Evolutionary conservation across 768 basidiomycete genomes (phyloP).

Genomic region (Tulasnella sp.): DNA sequence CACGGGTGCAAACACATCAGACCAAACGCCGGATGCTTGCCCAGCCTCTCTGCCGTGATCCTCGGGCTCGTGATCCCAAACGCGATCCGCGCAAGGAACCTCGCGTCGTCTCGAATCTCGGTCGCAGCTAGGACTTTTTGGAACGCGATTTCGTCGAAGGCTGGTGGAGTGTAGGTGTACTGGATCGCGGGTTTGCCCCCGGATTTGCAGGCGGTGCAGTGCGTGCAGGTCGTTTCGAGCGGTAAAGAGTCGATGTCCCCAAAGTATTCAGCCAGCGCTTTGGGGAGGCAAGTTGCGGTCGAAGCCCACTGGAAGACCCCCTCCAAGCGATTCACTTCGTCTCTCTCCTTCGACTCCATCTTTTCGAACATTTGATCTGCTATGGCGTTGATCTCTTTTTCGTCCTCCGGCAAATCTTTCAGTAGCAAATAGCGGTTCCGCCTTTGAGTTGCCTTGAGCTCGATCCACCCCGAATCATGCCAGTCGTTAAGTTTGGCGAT

Average conservation of each 20-base stretch:
- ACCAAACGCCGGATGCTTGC: slow-evolving; percentile 45
- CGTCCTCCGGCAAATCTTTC: slow-evolving; percentile 40
- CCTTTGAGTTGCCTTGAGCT: slow-evolving; percentile 43
- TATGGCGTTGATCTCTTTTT: slow-evolving; percentile 39
- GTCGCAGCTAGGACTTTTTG: slow-evolving; percentile 44
- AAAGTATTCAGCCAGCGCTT: slow-evolving; percentile 45
- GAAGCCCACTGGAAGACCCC: slow-evolving; percentile 44
- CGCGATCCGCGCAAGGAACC: slow-evolving; percentile 50
- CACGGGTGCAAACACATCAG: slow-evolving; percentile 46
- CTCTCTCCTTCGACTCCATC: slow-evolving; percentile 46
- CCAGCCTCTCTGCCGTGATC: slow-evolving; percentile 45
- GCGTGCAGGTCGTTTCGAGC: slow-evolving; percentile 41
- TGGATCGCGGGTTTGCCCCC: slow-evolving; percentile 40
- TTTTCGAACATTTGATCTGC: slow-evolving; percentile 40
- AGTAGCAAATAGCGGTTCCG: slow-evolving; percentile 42
- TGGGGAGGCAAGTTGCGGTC: slow-evolving; percentile 41
- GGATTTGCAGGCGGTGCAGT: slow-evolving; percentile 46
- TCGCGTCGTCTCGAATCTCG: slow-evolving; percentile 49
- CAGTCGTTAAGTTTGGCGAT: slow-evolving; percentile 42
- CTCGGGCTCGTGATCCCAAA: slow-evolving; percentile 51
- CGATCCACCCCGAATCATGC: slow-evolving; percentile 42
- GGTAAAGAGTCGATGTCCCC: slow-evolving; percentile 45
- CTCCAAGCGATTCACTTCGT: slow-evolving; percentile 43
- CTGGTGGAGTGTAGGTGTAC: slow-evolving; percentile 33
- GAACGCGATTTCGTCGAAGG: slow-evolving; percentile 38